Conservation (phyloP, 2,329 filamentous ascomycete genomes). For the Grosmannia serpens region DNA sequence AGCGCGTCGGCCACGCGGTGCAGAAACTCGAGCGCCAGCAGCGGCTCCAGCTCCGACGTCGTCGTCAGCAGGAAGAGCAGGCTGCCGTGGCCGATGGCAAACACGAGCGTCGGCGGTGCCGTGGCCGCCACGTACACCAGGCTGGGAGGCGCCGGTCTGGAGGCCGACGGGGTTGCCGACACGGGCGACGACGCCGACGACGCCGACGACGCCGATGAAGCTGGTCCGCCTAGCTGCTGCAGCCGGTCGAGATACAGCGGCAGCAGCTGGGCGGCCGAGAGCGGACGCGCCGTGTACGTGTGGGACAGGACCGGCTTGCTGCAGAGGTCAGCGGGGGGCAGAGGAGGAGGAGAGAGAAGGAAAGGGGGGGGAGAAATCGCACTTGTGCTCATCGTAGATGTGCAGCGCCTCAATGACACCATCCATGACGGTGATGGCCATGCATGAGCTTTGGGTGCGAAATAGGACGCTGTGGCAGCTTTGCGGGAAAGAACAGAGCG, state of each 20-base stretch:
- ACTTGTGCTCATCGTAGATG: conserved; percentile 96
- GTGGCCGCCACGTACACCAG: conserved; percentile 75
- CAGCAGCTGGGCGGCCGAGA: conserved; percentile 63
- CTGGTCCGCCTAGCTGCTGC: not conserved
- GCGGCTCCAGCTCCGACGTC: conserved; percentile 74
- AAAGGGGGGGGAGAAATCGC: conserved; percentile 17
- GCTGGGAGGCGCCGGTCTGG: conserved; percentile 59
- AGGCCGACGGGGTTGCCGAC: not conserved
- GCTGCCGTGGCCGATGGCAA: conserved; percentile 74
- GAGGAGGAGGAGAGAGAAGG: not conserved
- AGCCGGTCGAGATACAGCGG: conserved; percentile 80
- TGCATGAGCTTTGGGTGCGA: not conserved
- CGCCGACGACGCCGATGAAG: not conserved
- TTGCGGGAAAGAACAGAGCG: not conserved
- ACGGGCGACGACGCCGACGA: not conserved
- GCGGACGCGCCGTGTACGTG: conserved; percentile 72
- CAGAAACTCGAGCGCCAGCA: conserved; percentile 86
- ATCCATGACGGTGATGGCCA: conserved; percentile 44
- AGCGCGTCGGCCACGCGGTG: conserved; percentile 86
- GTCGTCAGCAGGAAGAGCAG: conserved; percentile 79
- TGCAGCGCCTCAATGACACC: conserved; percentile 89
- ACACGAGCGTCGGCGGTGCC: conserved; percentile 77
- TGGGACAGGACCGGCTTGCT: conserved; percentile 83
- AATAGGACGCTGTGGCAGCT: too few relatives aligned
- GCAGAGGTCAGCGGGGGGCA: not conserved